A percentile compares a stretch with the other conserved stretches of the same genome.
These are phyloP conservation scores for Pinus albicaulis DNA, from an alignment of 75 land plant genomes.

Conservation along the genomic window DNA sequence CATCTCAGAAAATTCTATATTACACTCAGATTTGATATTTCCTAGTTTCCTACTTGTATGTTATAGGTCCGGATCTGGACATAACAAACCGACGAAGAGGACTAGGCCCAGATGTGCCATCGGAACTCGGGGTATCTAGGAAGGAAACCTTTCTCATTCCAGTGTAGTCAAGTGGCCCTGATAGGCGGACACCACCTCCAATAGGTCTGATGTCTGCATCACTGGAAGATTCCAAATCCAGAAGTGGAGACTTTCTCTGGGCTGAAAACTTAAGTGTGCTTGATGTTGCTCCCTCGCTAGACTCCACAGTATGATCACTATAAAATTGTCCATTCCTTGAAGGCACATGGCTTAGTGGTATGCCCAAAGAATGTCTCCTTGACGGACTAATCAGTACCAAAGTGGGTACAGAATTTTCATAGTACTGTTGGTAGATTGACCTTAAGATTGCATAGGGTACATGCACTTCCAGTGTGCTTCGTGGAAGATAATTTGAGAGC, in stretches of 20 bases:
- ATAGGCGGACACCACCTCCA: constrained; percentile 38
- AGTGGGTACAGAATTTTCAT: constrained; percentile 60
- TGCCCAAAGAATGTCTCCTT: constrained; percentile 47
- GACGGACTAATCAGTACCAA: constrained; percentile 44
- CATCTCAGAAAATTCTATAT: constrained; percentile 2
- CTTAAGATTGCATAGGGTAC: constrained; percentile 89
- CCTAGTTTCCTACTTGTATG: constrained; percentile 38
- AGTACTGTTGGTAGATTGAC: constrained; percentile 88
- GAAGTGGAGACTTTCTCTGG: constrained; percentile 8
- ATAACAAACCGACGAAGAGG: constrained; percentile 68
- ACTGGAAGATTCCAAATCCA: constrained; percentile 20
- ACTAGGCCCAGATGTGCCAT: constrained; percentile 41
- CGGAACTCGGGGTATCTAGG: constrained; percentile 56
- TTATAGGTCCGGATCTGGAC: constrained; percentile 73
- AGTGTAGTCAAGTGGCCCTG: constrained; percentile 90
- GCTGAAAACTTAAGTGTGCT: constrained; percentile 19
- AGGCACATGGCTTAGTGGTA: constrained; percentile 46
- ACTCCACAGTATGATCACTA: constrained; percentile 10
- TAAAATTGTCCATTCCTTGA: constrained; percentile 21
- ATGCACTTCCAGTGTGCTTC: constrained; percentile 84
- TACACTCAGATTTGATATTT: constrained; percentile 3
- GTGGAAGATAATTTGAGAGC: constrained; percentile 69
- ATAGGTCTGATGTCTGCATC: neutral
- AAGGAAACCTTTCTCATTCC: constrained; percentile 65
- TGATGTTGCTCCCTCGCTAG: constrained; percentile 7